Percentiles rank a stretch among this genome's conserved stretches.
Conservation (phyloP, 768 basidiomycete genomes). For the Calocybe gangraenosa region DNA sequence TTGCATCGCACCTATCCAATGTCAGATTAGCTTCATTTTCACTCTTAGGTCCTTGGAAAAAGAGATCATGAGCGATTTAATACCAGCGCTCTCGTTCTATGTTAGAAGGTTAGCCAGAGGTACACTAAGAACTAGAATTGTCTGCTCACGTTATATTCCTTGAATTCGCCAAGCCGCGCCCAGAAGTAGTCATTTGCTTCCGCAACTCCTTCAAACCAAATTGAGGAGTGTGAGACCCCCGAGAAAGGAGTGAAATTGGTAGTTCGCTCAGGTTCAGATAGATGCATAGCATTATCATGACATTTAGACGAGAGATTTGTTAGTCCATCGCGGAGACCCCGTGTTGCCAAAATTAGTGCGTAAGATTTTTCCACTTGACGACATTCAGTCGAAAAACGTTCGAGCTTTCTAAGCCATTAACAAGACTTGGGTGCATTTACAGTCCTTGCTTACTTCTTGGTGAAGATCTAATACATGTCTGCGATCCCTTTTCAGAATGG, state of each 20-base stretch:
- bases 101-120: background rate
- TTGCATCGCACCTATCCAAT: background rate
- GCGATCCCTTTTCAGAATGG: background rate
- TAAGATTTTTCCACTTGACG: slow-evolving; percentile 16
- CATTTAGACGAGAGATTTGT: slow-evolving; percentile 10
- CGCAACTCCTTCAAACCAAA: slow-evolving; percentile 10
- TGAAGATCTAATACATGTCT: background rate
- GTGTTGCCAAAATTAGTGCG: slow-evolving; percentile 15
- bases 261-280: slow-evolving; percentile 3
- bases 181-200: slow-evolving; percentile 9
- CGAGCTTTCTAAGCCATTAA: slow-evolving; percentile 9
- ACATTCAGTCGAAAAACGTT: slow-evolving; percentile 10
- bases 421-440: background rate
- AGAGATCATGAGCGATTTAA: slow-evolving; percentile 11
- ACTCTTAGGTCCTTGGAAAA: slow-evolving; percentile 14
- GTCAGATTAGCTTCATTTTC: background rate
- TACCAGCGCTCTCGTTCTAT: slow-evolving; percentile 13
- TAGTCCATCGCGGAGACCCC: slow-evolving; percentile 13
- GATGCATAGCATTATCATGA: slow-evolving; percentile 7
- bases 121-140: background rate
- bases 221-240: slow-evolving; percentile 1
- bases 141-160: slow-evolving; percentile 16
- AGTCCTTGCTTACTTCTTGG: background rate
- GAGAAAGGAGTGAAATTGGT: background rate
- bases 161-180: slow-evolving; percentile 15